phyloP scores from a whole-genome alignment of 257 asterid species.

The Nicotiana attenuata region DNA sequence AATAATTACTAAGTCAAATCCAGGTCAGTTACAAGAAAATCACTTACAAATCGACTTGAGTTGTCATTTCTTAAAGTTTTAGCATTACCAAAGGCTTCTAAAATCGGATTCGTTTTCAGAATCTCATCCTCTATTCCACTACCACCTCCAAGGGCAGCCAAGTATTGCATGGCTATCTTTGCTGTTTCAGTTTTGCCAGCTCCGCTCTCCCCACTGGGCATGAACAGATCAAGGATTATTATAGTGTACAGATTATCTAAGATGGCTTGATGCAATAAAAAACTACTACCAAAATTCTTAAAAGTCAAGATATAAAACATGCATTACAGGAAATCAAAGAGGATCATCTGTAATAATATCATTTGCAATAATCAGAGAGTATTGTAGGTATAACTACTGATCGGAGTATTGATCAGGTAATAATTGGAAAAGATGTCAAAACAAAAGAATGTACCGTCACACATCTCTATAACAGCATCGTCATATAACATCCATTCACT shows the following conservation, averaged over 20 bases:
- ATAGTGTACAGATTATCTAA: background rate
- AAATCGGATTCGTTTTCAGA: slow-evolving; percentile 91
- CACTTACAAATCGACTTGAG: slow-evolving; percentile 98
- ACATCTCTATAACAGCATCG: no score
- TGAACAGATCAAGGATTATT: slow-evolving; percentile 20
- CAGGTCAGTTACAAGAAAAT: slow-evolving; percentile 3
- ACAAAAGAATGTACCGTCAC: background rate
- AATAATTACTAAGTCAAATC: background rate
- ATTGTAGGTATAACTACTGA: background rate
- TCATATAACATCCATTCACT: no score
- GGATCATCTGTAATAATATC: background rate
- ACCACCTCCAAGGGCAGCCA: slow-evolving; percentile 99
- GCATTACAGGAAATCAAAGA: background rate
- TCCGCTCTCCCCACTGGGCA: slow-evolving; percentile 97
- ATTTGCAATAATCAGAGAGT: background rate
- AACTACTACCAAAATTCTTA: background rate
- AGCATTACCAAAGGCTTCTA: slow-evolving; percentile 99
- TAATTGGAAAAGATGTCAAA: background rate
- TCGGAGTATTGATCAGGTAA: background rate
- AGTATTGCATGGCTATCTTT: slow-evolving; percentile 97
- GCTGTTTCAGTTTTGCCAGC: slow-evolving; percentile 99
- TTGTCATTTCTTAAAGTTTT: slow-evolving; percentile 93
- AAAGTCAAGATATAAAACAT: background rate
- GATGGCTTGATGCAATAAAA: background rate
- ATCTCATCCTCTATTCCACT: slow-evolving; percentile 97